Conservation (phyloP, 148 eudicot species). For the Fagopyrum tataricum region DNA sequence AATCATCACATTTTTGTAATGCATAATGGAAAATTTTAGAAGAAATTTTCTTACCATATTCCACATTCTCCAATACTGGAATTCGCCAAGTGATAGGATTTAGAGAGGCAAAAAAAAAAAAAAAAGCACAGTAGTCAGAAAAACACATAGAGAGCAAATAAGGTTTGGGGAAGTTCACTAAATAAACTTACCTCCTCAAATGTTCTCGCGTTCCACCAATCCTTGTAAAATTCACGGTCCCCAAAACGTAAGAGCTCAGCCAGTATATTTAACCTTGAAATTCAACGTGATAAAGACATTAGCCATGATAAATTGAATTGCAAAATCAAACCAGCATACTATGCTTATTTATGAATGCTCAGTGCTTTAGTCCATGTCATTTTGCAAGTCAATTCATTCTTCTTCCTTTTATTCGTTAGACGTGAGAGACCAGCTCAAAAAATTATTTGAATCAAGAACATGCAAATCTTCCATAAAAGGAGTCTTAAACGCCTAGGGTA, state of each 20-base stretch:
- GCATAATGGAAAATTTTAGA: neutral
- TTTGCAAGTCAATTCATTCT: no score
- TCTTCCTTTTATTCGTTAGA: no score
- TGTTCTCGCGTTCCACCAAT: slow-evolving; percentile 99
- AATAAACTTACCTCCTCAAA: slow-evolving; percentile 73
- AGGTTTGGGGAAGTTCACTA: neutral
- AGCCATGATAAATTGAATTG: neutral
- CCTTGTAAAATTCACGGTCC: slow-evolving; percentile 97
- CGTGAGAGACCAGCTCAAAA: neutral
- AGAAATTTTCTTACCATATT: slow-evolving; percentile 65
- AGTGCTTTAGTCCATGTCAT: no score
- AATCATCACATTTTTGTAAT: neutral
- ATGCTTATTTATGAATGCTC: no score
- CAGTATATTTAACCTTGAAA: slow-evolving; percentile 75
- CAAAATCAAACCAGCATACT: neutral
- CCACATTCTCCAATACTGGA: slow-evolving; percentile 99
- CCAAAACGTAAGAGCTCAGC: slow-evolving; percentile 92
- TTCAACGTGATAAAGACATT: neutral
- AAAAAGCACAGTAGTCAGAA: slow-evolving; percentile 16
- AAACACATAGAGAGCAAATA: slow-evolving; percentile 16
- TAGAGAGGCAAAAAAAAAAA: slow-evolving; percentile 10
- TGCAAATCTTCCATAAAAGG: no score
- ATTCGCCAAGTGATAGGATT: slow-evolving; percentile 21
- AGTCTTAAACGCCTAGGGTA: no score
- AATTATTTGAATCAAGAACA: no score